Percentiles rank a stretch among this genome's conserved stretches.
Evolutionary conservation across 2,329 filamentous ascomycete species (phyloP).

Genomic region (Chaetomiaceae sp.): DNA sequence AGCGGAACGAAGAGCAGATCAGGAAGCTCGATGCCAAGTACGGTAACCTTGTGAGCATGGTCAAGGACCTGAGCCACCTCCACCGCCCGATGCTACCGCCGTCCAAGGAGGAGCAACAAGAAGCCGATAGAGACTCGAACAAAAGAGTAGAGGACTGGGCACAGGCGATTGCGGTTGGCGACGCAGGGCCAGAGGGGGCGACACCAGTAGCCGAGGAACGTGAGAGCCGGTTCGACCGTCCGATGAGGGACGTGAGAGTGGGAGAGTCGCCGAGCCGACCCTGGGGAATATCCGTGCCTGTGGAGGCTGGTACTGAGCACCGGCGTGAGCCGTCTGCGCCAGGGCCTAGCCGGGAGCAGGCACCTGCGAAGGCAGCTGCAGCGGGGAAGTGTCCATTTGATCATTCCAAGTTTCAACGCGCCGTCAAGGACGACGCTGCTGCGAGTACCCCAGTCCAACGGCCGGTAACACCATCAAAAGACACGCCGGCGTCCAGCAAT

Average conservation of each 20-base stretch:
- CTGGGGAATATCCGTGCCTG: slow-evolving; percentile 83
- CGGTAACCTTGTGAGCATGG: slow-evolving; percentile 87
- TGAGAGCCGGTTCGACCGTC: slow-evolving; percentile 72
- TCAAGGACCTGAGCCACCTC: slow-evolving; percentile 78
- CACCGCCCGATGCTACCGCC: slow-evolving; percentile 80
- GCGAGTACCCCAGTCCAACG: slow-evolving; percentile 14
- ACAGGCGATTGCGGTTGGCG: slow-evolving; percentile 37
- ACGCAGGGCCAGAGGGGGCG: slow-evolving; percentile 20
- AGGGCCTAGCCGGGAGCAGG: slow-evolving; percentile 45
- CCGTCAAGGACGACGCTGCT: slow-evolving; percentile 2
- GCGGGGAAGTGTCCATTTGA: slow-evolving; percentile 53
- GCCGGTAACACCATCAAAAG: slow-evolving; percentile 21
- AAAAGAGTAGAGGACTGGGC: slow-evolving; percentile 83
- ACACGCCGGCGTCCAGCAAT: slow-evolving; percentile 27
- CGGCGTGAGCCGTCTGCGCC: slow-evolving; percentile 50
- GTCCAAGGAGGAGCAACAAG: slow-evolving; percentile 30
- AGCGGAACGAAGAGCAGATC: slow-evolving; percentile 78
- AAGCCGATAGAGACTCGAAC: slow-evolving; percentile 48
- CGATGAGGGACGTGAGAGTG: slow-evolving; percentile 81
- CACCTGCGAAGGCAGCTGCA: slow-evolving; percentile 17
- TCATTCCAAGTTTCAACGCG: slow-evolving; percentile 25
- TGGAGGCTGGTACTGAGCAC: slow-evolving; percentile 36
- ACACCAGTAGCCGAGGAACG: slow-evolving; percentile 46
- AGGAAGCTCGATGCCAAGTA: slow-evolving; percentile 91
- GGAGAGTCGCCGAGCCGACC: slow-evolving; percentile 89